Evolutionary conservation across 2,329 filamentous ascomycete species (phyloP).

Genomic region (Fusarium neocosmosporiellum): DNA sequence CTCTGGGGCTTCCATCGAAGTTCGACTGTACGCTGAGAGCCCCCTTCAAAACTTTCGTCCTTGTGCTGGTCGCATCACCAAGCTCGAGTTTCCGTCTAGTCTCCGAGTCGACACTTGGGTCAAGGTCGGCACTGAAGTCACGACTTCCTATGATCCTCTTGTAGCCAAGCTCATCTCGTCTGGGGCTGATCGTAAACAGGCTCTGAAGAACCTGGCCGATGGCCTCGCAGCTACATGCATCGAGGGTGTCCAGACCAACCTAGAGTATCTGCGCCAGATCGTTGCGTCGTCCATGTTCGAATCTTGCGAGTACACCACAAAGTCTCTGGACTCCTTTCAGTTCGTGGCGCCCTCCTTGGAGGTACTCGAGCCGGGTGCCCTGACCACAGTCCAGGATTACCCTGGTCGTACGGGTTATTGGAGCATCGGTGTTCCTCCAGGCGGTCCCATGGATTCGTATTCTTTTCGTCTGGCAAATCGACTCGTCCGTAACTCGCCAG

Average conservation of each 20-base stretch:
- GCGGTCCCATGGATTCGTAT: slow-evolving; percentile 55
- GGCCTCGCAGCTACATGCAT: slow-evolving; percentile 64
- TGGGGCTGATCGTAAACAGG: slow-evolving; percentile 68
- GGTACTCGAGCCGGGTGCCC: slow-evolving; percentile 49
- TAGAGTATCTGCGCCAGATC: slow-evolving; percentile 48
- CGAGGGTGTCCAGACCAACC: slow-evolving; percentile 49
- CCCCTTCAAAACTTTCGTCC: slow-evolving; percentile 69
- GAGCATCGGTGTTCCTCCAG: slow-evolving; percentile 53
- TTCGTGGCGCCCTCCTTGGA: slow-evolving; percentile 47
- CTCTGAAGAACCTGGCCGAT: slow-evolving; percentile 70
- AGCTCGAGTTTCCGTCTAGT: slow-evolving; percentile 64
- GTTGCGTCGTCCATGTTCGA: slow-evolving; percentile 43
- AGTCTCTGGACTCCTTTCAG: slow-evolving; percentile 47
- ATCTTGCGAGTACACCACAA: slow-evolving; percentile 48
- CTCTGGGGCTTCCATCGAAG: slow-evolving; percentile 52
- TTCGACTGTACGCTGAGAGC: slow-evolving; percentile 59
- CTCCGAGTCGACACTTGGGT: slow-evolving; percentile 75
- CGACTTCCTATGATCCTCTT: slow-evolving; percentile 81
- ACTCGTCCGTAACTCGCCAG: slow-evolving; percentile 47
- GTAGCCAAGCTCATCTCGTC: slow-evolving; percentile 79
- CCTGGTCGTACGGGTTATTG: slow-evolving; percentile 53
- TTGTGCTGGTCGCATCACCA: slow-evolving; percentile 67
- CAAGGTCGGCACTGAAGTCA: slow-evolving; percentile 75
- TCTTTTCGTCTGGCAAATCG: slow-evolving; percentile 51
- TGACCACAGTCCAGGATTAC: slow-evolving; percentile 55